Evolutionary conservation across 306 rosid genomes (phyloP), one percentile per base, ranked within the genome.

Genomic region (Vigna trinervia): DNA sequence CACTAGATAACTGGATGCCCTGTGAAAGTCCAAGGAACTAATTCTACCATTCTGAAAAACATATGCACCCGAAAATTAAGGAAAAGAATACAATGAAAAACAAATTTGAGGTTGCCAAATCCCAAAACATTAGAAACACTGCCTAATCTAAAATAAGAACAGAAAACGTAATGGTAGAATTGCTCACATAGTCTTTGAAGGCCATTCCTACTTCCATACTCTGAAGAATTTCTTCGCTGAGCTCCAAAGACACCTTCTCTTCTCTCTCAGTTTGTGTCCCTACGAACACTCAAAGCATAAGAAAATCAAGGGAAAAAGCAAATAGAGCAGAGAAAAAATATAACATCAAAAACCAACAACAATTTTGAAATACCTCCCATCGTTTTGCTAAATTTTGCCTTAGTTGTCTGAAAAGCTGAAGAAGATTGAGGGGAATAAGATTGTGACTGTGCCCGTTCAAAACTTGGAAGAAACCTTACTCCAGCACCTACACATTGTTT

Each of bases 141-240:
- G 47, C 51, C 59, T 59, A 34, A 74, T 34, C 4, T 3, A 9
- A 11, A 43, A 12, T 17, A 11, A 12, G 1, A 74, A 12, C 0
- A 9, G 26, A 60, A 23, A 61, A 4, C 10, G 22, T 8, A 41
- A 53, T 0, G 23, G 17, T 26, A 17, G 36, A 66, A 12, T 65
- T n/a, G 57, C 73, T 78, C 73, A 92, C 98, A 62, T 92, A 95
- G 85, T 92, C 98, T 85, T 91, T 88, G 83, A 95, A 95, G 41
- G 93, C 84, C 91, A 95, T 86, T 79, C 98, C 98, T 13, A 95
- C 97, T 90, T 95, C 98, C 98, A 95, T 95, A 86, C 98, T 92
- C 58, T 89, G 98, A 81, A 92, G 87, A 80, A 92, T 88, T 81
- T 92, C 98, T 85, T 95, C 97, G 6, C 92, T 95, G 48, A 92